Base-by-base conservation (phyloP, 2,329 filamentous ascomycete species). In the Phaeosphaeriaceae sp. region DNA sequence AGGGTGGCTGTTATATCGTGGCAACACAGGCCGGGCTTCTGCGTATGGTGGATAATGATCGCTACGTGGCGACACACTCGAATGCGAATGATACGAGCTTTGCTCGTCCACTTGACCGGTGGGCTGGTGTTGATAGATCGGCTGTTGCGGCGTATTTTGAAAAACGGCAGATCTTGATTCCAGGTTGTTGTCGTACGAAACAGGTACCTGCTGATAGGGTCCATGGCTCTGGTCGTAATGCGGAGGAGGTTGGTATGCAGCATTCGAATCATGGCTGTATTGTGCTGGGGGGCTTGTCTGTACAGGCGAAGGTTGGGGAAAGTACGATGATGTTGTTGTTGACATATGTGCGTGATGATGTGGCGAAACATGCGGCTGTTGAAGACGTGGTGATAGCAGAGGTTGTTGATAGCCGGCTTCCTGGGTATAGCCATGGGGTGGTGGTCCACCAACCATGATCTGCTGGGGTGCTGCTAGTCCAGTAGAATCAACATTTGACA, bases 301-400 rank as follows among this genome's bases (percentile, higher is more conserved):
- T 33, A 64, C 53, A 15, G 67, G 62, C 23, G 67, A 66, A n/a
- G 58, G 42, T 35, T 69, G 68, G 12, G 67, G 58, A 37, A 70
- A 71, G 45, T 68, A 72, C 4, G 70, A 68, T n/a, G 63, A 50
- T 9, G 64, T 54, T 15, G 60, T 61, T 12, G 63, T 64, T 28
- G 68, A 56, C 12, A 61, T 63, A 9, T 66, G 68, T 23, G 63
- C 32, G 33, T 63, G 66, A 40, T 70, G 63, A 37, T 68, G 64
- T 20, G 66, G 66, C 15, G 66, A 67, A 11, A 56, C 59, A 15
- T 70, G 62, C 23, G 66, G 61, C 29, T 64, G 66, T 42, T 68
- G 66, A 29, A 66, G 63, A 41, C 63, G 66, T 18, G 67, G 68
- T n/a, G 68, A 70, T 8, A 58, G 60, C 4, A 70, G 52, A 9